Base-by-base conservation (phyloP, 495 filamentous ascomycete genomes). In the Daldinia childiae region DNA sequence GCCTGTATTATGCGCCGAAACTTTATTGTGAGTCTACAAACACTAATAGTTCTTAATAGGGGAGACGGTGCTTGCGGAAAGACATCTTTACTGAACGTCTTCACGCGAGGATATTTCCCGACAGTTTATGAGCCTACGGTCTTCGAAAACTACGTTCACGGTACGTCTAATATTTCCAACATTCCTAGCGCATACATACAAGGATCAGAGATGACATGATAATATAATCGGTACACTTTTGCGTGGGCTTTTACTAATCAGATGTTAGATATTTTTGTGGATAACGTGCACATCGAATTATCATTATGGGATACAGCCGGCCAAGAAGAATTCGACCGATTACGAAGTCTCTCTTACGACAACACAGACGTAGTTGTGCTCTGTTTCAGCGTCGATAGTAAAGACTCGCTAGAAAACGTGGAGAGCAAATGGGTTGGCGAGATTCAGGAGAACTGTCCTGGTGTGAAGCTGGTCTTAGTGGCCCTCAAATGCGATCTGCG, bases 61-160 rank as follows among this genome's bases (percentile, higher is more conserved):
- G 95, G 95, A 73, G 95, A 99, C 81, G 95, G 95, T 85, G 95
- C 95, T 70, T 97, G 93, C 79, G 95, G 95, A 76, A 99, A 99
- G 85, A 99, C 95, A 58, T 98, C 94, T 51, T 84, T 98, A 68
- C 81, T 99, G 80, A 99, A 99, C 80, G 95, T 99, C 71, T 99
- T 99, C 82, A 99, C 95, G 60, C 90, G 95, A 91, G 95, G 95
- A 74, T 98, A 96, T 78, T 99, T 99, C 81, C 95, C 95, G 48
- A 97, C 95, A 36, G 95, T 99, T 73, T 99, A 99, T 80, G 95
- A 99, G 79, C 95, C 95, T 59, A 99, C 95, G 19, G 95, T 99
- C 69, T 99, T 99, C 83, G 95, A 99, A 81, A 99, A 99, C 82
- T 99, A 99, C 79, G 95, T 99, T 66, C 95, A 99, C 81, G 94